Conservation (phyloP, 2,329 filamentous ascomycete genomes). For the Trichoderma semiorbis region DNA sequence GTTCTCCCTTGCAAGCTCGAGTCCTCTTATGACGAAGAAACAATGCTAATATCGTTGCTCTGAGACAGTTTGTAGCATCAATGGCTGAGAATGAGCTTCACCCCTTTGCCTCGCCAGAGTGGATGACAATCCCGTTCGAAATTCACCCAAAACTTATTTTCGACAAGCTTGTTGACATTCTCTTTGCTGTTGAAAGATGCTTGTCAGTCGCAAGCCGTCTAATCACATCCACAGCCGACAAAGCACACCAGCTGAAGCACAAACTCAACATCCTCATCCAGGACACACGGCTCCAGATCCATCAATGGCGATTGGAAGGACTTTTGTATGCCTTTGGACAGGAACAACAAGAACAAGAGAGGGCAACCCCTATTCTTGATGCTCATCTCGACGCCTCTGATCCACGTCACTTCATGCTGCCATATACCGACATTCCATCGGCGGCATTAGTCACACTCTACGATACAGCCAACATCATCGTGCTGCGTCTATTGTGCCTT, state of each 20-base stretch:
- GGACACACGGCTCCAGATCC: not conserved
- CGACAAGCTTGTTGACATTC: constrained; percentile 45
- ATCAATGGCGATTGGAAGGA: not conserved
- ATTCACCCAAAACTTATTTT: constrained; percentile 43
- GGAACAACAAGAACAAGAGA: not conserved
- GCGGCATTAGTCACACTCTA: constrained; percentile 16
- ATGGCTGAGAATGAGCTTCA: constrained; percentile 18
- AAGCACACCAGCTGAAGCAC: not conserved
- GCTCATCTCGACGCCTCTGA: not conserved
- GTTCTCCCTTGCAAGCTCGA: rapidly evolving
- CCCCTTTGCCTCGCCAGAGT: constrained; percentile 42
- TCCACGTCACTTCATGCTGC: not conserved
- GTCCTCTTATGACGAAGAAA: not conserved
- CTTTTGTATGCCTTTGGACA: not conserved
- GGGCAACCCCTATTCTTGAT: not conserved
- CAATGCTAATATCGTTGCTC: not conserved
- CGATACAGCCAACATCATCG: constrained; percentile 12
- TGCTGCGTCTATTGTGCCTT: not conserved
- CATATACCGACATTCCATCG: constrained; percentile 6
- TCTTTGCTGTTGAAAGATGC: constrained; percentile 23
- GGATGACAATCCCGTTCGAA: constrained; percentile 45
- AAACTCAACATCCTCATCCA: not conserved
- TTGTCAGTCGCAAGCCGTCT: constrained; percentile 4
- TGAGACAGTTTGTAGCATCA: constrained; percentile 17
- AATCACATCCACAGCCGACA: not conserved